These are phyloP conservation scores for Russula foetens DNA, from an alignment of 768 basidiomycete genomes.

Conservation along the genomic window DNA sequence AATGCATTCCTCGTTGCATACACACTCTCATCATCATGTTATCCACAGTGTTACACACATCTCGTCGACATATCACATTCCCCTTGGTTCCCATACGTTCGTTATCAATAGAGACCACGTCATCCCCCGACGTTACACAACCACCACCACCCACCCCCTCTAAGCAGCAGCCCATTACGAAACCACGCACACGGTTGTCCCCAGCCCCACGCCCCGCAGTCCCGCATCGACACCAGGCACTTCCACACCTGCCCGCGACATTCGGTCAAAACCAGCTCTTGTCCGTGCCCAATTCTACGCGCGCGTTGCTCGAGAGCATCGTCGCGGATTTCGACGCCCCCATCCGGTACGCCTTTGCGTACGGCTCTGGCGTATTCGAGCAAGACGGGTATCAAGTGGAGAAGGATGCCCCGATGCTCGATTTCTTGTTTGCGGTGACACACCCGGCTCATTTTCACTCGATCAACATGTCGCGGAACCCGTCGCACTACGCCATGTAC, in stretches of 20 bases:
- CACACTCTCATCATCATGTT: constrained; percentile 16
- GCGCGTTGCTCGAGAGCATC: constrained; percentile 72
- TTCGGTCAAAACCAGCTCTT: constrained; percentile 82
- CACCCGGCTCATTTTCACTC: constrained; percentile 91
- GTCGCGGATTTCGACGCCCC: constrained; percentile 80
- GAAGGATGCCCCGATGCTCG: constrained; percentile 67
- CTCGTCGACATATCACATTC: constrained; percentile 7
- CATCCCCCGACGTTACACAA: not conserved
- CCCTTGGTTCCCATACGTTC: constrained; percentile 3
- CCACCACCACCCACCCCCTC: constrained; percentile 28
- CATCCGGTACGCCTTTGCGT: constrained; percentile 95
- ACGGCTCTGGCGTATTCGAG: constrained; percentile 92
- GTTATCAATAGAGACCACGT: constrained; percentile 14
- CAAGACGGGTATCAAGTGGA: constrained; percentile 66
- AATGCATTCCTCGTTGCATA: not conserved
- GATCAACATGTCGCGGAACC: constrained; percentile 89
- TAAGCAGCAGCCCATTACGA: constrained; percentile 25
- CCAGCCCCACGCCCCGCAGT: constrained; percentile 35
- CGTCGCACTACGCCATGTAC: constrained; percentile 84
- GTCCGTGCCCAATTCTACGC: constrained; percentile 69
- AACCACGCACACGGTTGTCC: constrained; percentile 31
- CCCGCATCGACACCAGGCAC: constrained; percentile 25
- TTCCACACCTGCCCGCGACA: constrained; percentile 53
- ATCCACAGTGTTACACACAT: not conserved
- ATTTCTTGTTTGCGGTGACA: constrained; percentile 95